These are phyloP conservation scores for Coniochaeta pulveracea DNA, from an alignment of 2,329 filamentous ascomycete species.

Conservation along the genomic window DNA sequence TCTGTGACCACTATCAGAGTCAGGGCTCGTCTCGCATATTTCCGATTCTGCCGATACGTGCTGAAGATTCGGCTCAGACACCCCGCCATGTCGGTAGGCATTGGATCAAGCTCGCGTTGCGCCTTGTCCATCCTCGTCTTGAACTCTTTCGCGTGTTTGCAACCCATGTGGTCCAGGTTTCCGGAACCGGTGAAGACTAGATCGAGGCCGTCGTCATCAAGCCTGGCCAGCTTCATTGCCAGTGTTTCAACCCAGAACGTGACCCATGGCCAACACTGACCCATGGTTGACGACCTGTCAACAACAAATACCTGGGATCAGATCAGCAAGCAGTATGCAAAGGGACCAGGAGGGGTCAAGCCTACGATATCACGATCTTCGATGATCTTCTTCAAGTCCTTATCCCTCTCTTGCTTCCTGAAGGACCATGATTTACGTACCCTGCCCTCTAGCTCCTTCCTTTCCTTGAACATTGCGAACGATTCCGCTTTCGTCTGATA, in stretches of 20 bases:
- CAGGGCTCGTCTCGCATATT: not conserved
- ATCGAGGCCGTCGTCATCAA: constrained; percentile 4
- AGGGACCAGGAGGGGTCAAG: not conserved
- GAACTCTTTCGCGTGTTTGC: not conserved
- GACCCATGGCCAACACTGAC: not conserved
- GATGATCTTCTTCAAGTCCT: not conserved
- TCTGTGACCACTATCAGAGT: constrained; percentile 3
- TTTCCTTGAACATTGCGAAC: constrained; percentile 2
- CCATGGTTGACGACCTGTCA: not conserved
- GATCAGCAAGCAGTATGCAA: not conserved
- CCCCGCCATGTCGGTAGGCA: constrained; percentile 1
- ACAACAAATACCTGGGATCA: not conserved
- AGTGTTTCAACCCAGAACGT: not conserved
- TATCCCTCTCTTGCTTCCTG: not conserved
- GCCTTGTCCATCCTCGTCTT: not conserved
- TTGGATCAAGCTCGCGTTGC: not conserved
- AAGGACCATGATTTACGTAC: not conserved
- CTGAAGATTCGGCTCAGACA: not conserved
- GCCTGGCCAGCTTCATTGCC: not conserved
- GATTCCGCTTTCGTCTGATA: too few relatives aligned
- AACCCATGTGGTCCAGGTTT: not conserved
- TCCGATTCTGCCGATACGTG: not conserved
- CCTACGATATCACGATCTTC: not conserved
- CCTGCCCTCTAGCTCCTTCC: not conserved
- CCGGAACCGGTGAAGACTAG: not conserved